Evolutionary conservation across 306 rosid species (phyloP).

Genomic region (Oemleria cerasiformis): DNA sequence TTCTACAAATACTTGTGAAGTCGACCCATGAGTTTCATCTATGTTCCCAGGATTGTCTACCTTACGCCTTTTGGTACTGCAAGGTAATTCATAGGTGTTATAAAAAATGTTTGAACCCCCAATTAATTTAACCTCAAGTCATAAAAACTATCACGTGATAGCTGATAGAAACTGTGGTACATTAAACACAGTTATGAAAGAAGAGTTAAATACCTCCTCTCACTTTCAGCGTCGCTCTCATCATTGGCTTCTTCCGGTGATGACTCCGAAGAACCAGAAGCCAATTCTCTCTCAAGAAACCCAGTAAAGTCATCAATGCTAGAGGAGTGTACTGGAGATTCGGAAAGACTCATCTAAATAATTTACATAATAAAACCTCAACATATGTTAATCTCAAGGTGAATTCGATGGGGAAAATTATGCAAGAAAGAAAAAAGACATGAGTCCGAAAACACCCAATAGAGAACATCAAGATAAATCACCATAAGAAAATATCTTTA

Average conservation of each 20-base stretch:
- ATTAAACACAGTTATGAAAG: neutral
- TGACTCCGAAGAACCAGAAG: conserved; percentile 6
- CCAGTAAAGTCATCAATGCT: neutral
- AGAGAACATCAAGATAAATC: no score
- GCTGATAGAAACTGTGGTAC: neutral
- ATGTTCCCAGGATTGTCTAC: conserved; percentile 1
- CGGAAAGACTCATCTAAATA: conserved; percentile 15
- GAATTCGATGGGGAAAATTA: neutral
- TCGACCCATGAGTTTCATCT: neutral
- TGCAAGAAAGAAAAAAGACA: no score
- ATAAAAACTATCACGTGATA: neutral
- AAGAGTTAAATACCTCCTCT: neutral
- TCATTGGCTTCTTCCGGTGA: neutral
- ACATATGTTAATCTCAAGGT: neutral
- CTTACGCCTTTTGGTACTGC: conserved; percentile 13
- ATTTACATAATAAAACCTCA: neutral
- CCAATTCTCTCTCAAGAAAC: neutral
- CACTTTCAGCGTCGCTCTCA: conserved; percentile 8
- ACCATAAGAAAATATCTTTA: no score
- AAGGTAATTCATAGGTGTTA: neutral
- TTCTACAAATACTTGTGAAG: neutral
- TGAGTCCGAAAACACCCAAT: no score
- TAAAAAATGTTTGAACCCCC: neutral
- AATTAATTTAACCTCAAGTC: neutral
- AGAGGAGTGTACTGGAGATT: conserved; percentile 5